Evolutionary conservation across 306 rosid species (phyloP), one percentile per base, ranked within the genome.

Genomic region (Purshia tridentata): DNA sequence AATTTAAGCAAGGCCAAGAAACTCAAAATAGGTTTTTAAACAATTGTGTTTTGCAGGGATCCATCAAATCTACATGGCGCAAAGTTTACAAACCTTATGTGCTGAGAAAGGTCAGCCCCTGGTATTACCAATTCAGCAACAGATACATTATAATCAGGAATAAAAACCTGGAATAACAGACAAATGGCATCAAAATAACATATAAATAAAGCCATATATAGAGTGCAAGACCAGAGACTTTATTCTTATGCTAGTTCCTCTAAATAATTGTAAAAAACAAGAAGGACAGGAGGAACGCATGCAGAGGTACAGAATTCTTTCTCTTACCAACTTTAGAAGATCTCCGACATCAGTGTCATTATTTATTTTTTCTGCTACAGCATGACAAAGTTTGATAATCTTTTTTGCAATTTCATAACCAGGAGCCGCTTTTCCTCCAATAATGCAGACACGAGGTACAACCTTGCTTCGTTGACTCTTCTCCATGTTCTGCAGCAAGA

Each of bases 341-440:
- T 87, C 91, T 67, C 95, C 90, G 0, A 89, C 58, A 69, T 89
- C 90, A 70, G 55, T 57, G 75, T 89, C 88, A 60, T 87, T 79
- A 60, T 89, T 87, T 29, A 89, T 72, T 81, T 83, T 85, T 60
- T 89, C 95, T 49, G 90, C 90, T 5, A 87, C 92, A 60, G 79
- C 86, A 72, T 87, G 88, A 76, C 88, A 85, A 59, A 89, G 92
- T 80, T 89, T 87, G 83, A 89, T 87, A 67, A 89, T 85, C 80
- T 87, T 85, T 78, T 85, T 87, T 47, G 96, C 96, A 70, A 78
- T 78, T 75, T 85, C 92, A 78, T 87, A 89, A 77, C 92, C 92
- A 51, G 92, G 90, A 78, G 92, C 92, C 54, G 96, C 96, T 76
- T 89, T 89, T 72, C 96, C 96, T 65, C 96, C 90, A 84, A 87